Evolutionary conservation across 306 rosid species (phyloP).

Genomic region (Cucumis sativus): Cucumber_9930_V3 NC_026658.2:19472001-19472500

Average conservation of each 20-base stretch:
- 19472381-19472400: conserved; percentile 88
- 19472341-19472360: conserved; percentile 93
- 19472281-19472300: background rate
- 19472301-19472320: background rate
- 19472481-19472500: conserved; percentile 20
- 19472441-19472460: background rate
- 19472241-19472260: background rate
- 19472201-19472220: background rate
- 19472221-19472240: background rate
- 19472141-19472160: background rate
- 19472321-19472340: conserved; percentile 24
- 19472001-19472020: no score
- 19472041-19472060: no score
- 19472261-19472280: background rate
- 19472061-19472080: no score
- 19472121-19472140: background rate
- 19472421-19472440: background rate
- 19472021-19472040: no score
- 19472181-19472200: background rate
- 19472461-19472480: background rate
- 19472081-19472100: no score
- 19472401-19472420: background rate
- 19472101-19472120: background rate
- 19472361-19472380: conserved; percentile 94
- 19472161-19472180: background rate